Evolutionary conservation across 2,329 filamentous ascomycete genomes (phyloP), one percentile per base, ranked within the genome.

Genomic region (Graphium sp.): DNA sequence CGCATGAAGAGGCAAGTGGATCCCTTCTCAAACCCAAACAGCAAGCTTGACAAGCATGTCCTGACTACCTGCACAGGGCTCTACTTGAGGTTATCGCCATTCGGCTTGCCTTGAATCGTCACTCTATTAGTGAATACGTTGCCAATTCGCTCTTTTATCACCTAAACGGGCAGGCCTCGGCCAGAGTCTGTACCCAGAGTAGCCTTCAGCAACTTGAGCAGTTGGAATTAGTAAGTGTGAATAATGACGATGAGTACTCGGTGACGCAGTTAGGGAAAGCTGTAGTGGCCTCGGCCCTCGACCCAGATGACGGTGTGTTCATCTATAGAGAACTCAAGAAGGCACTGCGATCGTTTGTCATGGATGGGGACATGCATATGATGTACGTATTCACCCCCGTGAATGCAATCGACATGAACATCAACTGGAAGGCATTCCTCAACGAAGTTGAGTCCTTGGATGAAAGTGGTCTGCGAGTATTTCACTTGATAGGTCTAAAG

Each of bases 321-420:
- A 62, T 84, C 12, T 58, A 83, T 39, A 58, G 67, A 25, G 79
- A 85, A 46, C 56, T 84, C 26, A 60, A 61, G 32, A 64, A 64
- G 37, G 74, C 78, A 1, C 56, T 84, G 3, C 58, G 65, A 34
- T 74, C 74, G 2, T 84, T 85, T 41, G 79, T 83, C 9, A 74
- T 85, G 66, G 77, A 84, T 41, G 74, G 76, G 4, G 79, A 85
- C 36, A 74, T 85, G 71, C 79, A 84, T 41, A 64, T 81, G 9
- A 62, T 83, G 26, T 85, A 84, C 44, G 72, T 70, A 21, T 83
- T 84, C 37, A 83, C 79, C 0, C 79, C 79, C 0, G 62, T 84
- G 3, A 71, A 80, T 26, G 58, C 66, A 26, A 53, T 57, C 16
- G 54, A 52, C 2, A 50, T 60, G 4, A 52, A 57, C 7, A 62